Evolutionary conservation across 2,329 filamentous ascomycete genomes (phyloP).

Genomic region (Botrytis elliptica): DNA sequence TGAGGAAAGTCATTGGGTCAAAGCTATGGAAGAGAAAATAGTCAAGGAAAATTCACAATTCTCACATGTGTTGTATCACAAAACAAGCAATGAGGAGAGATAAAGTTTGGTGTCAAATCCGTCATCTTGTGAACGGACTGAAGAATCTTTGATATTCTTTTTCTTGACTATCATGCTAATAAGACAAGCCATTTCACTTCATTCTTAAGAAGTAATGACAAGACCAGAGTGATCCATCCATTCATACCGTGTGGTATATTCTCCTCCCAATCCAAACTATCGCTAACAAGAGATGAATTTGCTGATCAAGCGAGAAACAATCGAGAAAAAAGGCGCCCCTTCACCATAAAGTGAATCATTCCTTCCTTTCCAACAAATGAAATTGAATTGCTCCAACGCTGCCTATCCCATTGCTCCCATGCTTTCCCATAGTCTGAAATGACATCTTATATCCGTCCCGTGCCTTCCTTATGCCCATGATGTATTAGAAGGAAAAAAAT

Average conservation of each 20-base stretch:
- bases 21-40: background rate
- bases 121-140: slow-evolving; percentile 2
- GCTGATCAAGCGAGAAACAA: slow-evolving; percentile 15
- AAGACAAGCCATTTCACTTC: background rate
- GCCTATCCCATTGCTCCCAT: slow-evolving; percentile 14
- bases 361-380: slow-evolving; percentile 17
- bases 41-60: background rate
- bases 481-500: slow-evolving; percentile 24
- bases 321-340: slow-evolving; percentile 15
- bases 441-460: slow-evolving; percentile 10
- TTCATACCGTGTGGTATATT: slow-evolving; percentile 3
- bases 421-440: slow-evolving; percentile 15
- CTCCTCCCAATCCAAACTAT: slow-evolving; percentile 7
- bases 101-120: slow-evolving; percentile 8
- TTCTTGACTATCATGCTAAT: slow-evolving; percentile 2
- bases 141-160: slow-evolving; percentile 9
- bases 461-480: slow-evolving; percentile 24
- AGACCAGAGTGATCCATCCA: slow-evolving; percentile 3
- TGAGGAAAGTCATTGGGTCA: background rate
- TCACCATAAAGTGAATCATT: slow-evolving; percentile 18
- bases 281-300: slow-evolving; percentile 8
- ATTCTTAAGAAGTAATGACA: background rate
- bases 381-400: slow-evolving; percentile 18
- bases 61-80: background rate
- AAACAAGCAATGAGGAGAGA: background rate